Conservation (phyloP, 1,284 basidiomycete genomes). For the Tilletia setariae region DNA sequence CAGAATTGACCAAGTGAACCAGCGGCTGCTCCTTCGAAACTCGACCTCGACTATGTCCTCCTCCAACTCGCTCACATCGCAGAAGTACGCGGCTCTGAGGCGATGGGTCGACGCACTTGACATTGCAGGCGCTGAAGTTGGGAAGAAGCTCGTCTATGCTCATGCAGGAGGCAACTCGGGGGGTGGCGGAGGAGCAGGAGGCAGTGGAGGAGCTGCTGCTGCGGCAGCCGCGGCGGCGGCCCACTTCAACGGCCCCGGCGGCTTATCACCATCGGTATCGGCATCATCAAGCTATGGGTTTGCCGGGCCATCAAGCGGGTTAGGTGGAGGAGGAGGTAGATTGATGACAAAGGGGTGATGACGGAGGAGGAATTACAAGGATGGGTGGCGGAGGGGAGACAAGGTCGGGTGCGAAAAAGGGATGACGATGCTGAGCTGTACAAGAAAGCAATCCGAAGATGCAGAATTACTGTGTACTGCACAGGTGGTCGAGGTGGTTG, state of each 20-base stretch:
- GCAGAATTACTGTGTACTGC: no score
- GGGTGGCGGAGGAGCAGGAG: background rate
- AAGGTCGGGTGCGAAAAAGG: background rate
- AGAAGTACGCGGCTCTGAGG: background rate
- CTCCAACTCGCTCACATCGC: constrained; percentile 27
- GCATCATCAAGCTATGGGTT: background rate
- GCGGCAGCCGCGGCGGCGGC: background rate
- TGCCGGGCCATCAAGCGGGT: background rate
- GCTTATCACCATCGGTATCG: background rate
- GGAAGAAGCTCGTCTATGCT: background rate
- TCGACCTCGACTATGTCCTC: background rate
- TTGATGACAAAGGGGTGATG: constrained; percentile 14
- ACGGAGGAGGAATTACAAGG: background rate
- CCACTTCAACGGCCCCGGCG: background rate
- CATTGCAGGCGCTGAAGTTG: background rate
- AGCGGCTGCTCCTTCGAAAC: constrained; percentile 81
- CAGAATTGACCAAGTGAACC: constrained; percentile 89
- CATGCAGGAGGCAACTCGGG: background rate
- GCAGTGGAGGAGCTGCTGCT: background rate
- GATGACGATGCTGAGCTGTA: background rate
- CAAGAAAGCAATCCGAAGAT: no score
- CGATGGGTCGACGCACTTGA: background rate
- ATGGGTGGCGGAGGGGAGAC: background rate
- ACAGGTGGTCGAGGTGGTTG: no score
- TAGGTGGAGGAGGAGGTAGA: constrained; percentile 8